A percentile compares a stretch with the other conserved stretches of the same genome.
phyloP scores from a whole-genome alignment of 176 grass and related monocot genomes.

The Puya raimondii region DNA sequence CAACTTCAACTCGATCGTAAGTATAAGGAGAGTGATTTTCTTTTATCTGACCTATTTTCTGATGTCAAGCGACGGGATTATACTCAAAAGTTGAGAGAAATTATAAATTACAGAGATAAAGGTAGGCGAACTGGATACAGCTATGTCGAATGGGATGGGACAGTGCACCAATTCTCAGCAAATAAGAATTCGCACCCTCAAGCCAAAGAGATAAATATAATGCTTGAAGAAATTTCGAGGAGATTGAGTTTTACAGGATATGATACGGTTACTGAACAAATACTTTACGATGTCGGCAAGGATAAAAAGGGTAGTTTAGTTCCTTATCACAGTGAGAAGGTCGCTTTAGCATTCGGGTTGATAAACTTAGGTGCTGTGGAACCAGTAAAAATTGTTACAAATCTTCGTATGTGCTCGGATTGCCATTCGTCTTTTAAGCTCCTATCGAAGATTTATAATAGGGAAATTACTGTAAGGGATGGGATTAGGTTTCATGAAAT shows the following conservation, averaged over 20 bases:
- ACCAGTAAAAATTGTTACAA: slow-evolving; percentile 20
- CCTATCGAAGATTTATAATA: slow-evolving; percentile 20
- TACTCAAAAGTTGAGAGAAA: slow-evolving; percentile 30
- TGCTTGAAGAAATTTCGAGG: slow-evolving; percentile 18
- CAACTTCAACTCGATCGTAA: slow-evolving; percentile 30
- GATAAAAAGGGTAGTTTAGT: slow-evolving; percentile 10
- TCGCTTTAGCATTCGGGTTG: slow-evolving; percentile 26
- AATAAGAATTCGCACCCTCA: slow-evolving; percentile 10
- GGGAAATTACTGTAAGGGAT: slow-evolving; percentile 21
- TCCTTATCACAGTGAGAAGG: slow-evolving; percentile 20
- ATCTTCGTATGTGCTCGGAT: not conserved
- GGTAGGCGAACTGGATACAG: slow-evolving; percentile 8
- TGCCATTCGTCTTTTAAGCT: slow-evolving; percentile 23
- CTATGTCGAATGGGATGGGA: slow-evolving; percentile 16
- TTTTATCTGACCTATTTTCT: slow-evolving; percentile 44
- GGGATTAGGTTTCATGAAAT: slow-evolving; percentile 24
- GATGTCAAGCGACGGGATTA: slow-evolving; percentile 25
- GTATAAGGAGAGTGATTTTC: slow-evolving; percentile 21
- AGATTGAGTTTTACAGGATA: slow-evolving; percentile 13
- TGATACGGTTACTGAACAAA: not conserved
- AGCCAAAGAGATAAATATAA: slow-evolving; percentile 15
- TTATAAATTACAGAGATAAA: slow-evolving; percentile 17
- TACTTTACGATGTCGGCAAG: slow-evolving; percentile 1
- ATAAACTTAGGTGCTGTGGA: slow-evolving; percentile 8
- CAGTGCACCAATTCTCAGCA: slow-evolving; percentile 16